These are phyloP conservation scores for Elaeagnus macrophylla DNA, from an alignment of 306 rosid genomes.

Conservation along the genomic window DNA sequence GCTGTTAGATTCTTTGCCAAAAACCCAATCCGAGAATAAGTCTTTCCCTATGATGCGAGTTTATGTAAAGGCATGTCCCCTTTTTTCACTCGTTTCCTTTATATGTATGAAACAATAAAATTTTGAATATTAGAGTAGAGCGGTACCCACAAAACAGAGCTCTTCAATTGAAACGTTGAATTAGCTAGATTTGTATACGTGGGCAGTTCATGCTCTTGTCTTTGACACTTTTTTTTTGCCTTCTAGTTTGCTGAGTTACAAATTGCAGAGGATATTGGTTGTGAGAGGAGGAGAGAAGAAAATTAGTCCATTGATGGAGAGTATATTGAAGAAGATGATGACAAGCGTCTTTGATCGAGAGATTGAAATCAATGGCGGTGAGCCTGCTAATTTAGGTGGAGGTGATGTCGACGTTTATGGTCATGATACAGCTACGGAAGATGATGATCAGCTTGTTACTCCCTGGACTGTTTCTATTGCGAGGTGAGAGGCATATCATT, in stretches of 20 bases:
- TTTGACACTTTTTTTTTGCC: too few relatives aligned
- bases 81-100: too few relatives aligned
- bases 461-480: conserved; percentile 81
- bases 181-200: conserved; percentile 36
- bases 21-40: too few relatives aligned
- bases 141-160: too few relatives aligned
- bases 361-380: conserved; percentile 15
- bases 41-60: too few relatives aligned
- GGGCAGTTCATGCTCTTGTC: conserved; percentile 17
- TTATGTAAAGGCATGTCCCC: too few relatives aligned
- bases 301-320: conserved; percentile 31
- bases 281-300: conserved; percentile 13
- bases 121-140: too few relatives aligned
- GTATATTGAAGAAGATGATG: conserved; percentile 36
- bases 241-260: conserved; percentile 2
- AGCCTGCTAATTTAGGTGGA: conserved; percentile 20
- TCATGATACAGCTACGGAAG: conserved; percentile 66
- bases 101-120: too few relatives aligned
- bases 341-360: conserved; percentile 33
- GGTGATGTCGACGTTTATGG: conserved; percentile 57
- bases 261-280: conserved; percentile 38
- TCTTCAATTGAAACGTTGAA: conserved; percentile 9
- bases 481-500: conserved; percentile 31
- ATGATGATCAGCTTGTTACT: conserved; percentile 50
- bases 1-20: too few relatives aligned